Base-by-base conservation (phyloP, 805 yeast species). In the Candida multigemmis region DNA sequence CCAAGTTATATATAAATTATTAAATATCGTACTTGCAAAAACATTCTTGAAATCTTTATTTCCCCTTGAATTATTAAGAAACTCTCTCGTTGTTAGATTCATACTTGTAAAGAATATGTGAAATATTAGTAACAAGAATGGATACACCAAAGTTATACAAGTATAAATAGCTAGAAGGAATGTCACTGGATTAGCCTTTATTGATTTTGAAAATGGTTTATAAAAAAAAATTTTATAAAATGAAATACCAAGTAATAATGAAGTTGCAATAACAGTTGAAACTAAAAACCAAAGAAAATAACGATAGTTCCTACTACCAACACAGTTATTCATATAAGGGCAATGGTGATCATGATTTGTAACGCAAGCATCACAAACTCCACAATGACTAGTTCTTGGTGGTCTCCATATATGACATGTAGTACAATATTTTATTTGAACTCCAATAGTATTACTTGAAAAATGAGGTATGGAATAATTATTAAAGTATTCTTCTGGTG, bases 11-110 rank as follows among this genome's bases (percentile, higher is more conserved):
- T 47, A 55, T 20, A 56, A 34, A 31, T 60, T 61, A 13, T 38
- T 35, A 17, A 37, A 27, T 1, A 51, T 21, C 10, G 44, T 42
- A 3, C 51, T 42, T 17, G 50, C 43, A 30, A 38, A 60, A 12
- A 52, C 56, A 39, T 59, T 59, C 16, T 46, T 41, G 31, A 40
- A 60, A 13, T 19, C 14, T 9, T 41, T 40, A 11, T 41, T 46
- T 4, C 53, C 42, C 7, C 65, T 59, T 6, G 60, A 52, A 14
- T 63, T 50, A 40, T 68, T 69, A 26, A 83, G 53, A 42, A 67
- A 82, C 38, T 83, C 94, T 35, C 86, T 61, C 5, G 94, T 82
- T 6, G 87, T 77, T 35, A 77, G 63, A 25, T 76, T 77, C 6
- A 70, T 62, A 1, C 69, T 42, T 0, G 74, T 68, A 26, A 82